Base-by-base conservation (phyloP, 2,329 filamentous ascomycete genomes). In the Penicillium sp. region DNA sequence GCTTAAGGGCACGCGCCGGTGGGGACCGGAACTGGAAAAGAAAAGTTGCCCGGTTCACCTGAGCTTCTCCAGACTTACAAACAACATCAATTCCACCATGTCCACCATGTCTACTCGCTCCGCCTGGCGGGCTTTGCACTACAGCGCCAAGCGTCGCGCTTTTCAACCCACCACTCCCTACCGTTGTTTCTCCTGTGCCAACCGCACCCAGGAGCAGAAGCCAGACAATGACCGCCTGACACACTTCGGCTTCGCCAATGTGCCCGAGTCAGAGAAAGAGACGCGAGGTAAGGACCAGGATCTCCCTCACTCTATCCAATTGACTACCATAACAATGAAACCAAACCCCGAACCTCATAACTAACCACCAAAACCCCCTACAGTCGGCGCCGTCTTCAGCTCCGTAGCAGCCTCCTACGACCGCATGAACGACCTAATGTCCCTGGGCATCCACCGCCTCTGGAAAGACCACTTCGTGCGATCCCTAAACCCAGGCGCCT, bases 371-470 rank as follows among this genome's bases (percentile, higher is more conserved):
- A 45, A 8, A 10, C 12, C 33, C 13, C 43, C 25, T 64, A 75
- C 79, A 82, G 93, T 97, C 41, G 89, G 89, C 59, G 86, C 85
- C 42, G 94, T 99, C 58, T 99, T 99, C 80, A 93, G 91, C 75
- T 97, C 89, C 65, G 94, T 99, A 41, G 94, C 94, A 66, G 87
- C 90, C 62, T 91, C 89, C 19, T 99, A 99, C 78, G 94, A 99
- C 77, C 89, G 88, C 61, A 99, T 99, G 94, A 99, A 99, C 79
- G 94, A 99, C 75, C 84, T 97, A 66, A 99, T 99, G 94, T 97
- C 94, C 8, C 85, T 99, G 48, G 94, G 94, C 55, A 93, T 96
- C 78, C 94, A 99, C 76, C 89, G 94, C 43, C 81, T 99, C 38
- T 99, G 94, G 94, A 99, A 90, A 80, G 93, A 97, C 77, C 88